Evolutionary conservation across 2,329 filamentous ascomycete genomes (phyloP), one percentile per base, ranked within the genome.

Genomic region (Samsoniella hepiali): DNA sequence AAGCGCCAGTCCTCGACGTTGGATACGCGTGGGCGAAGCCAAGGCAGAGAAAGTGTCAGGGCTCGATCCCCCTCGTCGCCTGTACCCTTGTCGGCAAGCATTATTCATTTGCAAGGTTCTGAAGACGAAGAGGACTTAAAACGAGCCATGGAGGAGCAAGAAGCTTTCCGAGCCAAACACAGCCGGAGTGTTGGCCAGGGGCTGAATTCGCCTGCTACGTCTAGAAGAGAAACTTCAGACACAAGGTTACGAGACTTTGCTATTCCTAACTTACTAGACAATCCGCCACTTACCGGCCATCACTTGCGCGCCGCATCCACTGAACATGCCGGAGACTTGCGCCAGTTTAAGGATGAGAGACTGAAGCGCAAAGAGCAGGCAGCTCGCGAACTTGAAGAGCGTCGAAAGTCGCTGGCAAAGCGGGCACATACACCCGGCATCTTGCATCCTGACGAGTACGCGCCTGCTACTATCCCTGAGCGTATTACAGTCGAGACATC

Each of bases 351-450:
- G 69, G 82, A 86, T 40, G 87, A 90, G 65, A 80, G 85, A 54
- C 84, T 86, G 65, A 77, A 83, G 55, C 90, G 88, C 76, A 91
- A 89, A 75, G 90, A 92, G 67, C 80, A 87, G 56, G 90, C 90
- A 10, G 92, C 93, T 8, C 88, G 90, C 55, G 93, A 97, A 75
- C 84, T 98, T 1, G 93, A 97, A 75, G 91, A 95, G 70, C 87
- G 94, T 34, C 88, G 94, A 64, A 86, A 91, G 71, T 97, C 94
- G 15, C 81, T 96, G 32, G 91, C 91, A 27, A 85, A 91, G 62
- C 85, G 92, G 57, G 90, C 92, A 3, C 91, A 90, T 31, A 91
- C 88, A 3, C 92, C 92, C 0, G 79, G 87, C 0, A 96, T 97
- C 65, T 88, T 91, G 5, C 88, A 93, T 67, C 93, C 93, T 0